Conservation (phyloP, 768 basidiomycete species). For the Macrolepiota dolichaula region DNA sequence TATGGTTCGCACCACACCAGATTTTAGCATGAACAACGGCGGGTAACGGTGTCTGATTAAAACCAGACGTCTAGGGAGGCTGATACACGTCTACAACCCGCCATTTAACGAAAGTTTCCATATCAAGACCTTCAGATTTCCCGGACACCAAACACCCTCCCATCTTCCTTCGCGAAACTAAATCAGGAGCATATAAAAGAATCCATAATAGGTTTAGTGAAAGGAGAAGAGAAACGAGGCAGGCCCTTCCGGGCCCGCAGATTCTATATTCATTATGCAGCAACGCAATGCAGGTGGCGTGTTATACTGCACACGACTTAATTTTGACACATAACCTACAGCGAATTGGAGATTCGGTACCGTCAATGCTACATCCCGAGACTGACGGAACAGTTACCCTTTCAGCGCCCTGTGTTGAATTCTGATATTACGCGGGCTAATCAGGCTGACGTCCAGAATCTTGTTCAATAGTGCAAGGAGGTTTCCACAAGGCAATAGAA, state of each 20-base stretch:
- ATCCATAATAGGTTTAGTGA: neutral
- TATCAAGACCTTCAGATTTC: neutral
- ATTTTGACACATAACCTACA: neutral
- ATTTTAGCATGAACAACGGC: neutral
- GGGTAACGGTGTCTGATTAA: too few species aligned
- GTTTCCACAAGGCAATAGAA: neutral
- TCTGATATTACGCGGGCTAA: neutral
- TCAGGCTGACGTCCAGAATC: neutral
- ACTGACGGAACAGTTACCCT: neutral
- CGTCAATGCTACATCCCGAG: neutral
- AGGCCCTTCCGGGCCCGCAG: neutral
- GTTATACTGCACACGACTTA: neutral
- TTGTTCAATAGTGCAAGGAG: neutral
- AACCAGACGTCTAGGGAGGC: neutral
- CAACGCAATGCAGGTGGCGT: neutral
- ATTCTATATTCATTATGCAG: neutral
- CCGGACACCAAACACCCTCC: neutral
- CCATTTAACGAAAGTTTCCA: neutral
- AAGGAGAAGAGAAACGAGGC: neutral
- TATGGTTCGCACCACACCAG: neutral
- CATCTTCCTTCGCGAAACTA: neutral
- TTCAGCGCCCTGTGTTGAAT: neutral
- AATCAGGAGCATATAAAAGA: neutral
- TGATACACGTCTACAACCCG: neutral
- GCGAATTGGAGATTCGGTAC: neutral